These are phyloP conservation scores for Chiua virens DNA, from an alignment of 768 basidiomycete species.

Conservation along the genomic window DNA sequence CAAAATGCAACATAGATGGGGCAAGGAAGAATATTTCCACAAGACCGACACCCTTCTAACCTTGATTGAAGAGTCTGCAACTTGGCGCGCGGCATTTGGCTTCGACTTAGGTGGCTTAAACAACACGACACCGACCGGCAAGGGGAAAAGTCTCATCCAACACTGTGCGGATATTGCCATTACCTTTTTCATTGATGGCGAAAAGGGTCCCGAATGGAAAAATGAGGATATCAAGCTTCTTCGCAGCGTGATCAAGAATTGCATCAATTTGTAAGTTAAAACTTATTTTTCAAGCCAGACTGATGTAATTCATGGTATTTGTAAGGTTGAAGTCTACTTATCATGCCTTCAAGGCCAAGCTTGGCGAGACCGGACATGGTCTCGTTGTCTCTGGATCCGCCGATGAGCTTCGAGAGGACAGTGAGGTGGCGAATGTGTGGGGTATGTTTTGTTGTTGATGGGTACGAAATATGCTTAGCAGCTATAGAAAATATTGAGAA, in stretches of 20 bases:
- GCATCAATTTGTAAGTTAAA: not conserved
- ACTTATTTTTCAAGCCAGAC: no score
- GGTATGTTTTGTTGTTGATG: no score
- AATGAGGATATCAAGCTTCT: not conserved
- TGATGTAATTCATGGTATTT: no score
- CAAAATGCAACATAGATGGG: not conserved
- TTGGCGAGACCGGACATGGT: no score
- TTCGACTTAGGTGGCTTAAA: not conserved
- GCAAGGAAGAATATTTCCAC: not conserved
- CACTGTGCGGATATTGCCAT: not conserved
- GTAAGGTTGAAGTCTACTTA: no score
- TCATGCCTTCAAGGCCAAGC: no score
- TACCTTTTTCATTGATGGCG: not conserved
- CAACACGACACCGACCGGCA: not conserved
- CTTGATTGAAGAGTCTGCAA: not conserved
- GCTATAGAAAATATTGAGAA: no score
- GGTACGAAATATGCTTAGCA: no score
- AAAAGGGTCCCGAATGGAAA: not conserved
- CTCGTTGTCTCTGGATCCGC: no score
- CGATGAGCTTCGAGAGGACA: no score
- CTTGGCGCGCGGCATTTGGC: not conserved
- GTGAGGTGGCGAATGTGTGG: no score
- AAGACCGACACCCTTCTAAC: not conserved
- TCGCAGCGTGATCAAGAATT: not conserved
- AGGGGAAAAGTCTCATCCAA: not conserved